Conservation (phyloP, 768 basidiomycete species). For the Serpula lacrymans region DNA sequence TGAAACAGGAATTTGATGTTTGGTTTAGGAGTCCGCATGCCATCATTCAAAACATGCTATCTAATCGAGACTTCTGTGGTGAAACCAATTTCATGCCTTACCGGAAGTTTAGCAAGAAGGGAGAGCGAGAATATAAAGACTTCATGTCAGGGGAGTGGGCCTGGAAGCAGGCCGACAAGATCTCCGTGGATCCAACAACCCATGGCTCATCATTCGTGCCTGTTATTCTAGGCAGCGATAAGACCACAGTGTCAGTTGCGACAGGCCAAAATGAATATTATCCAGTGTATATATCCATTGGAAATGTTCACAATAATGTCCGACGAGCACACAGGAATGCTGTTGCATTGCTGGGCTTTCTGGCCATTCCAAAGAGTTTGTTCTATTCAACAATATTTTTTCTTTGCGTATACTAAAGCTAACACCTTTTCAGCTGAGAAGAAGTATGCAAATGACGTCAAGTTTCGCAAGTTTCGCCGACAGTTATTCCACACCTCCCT, state of each 20-base stretch:
- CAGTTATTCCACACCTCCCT: conserved; percentile 28
- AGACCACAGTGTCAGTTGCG: conserved; percentile 39
- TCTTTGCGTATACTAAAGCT: conserved; percentile 5
- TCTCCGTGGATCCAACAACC: conserved; percentile 16
- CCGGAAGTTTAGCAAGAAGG: conserved; percentile 16
- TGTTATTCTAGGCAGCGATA: conserved; percentile 36
- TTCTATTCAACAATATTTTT: neutral
- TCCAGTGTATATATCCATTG: conserved; percentile 30
- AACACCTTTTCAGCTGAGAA: neutral
- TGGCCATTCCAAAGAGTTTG: conserved; percentile 28
- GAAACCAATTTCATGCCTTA: conserved; percentile 20
- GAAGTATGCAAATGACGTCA: conserved; percentile 8
- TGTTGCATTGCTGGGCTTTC: conserved; percentile 21
- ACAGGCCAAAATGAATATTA: conserved; percentile 39
- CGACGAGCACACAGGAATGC: conserved; percentile 17
- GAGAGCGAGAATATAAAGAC: conserved; percentile 21
- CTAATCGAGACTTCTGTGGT: conserved; percentile 17
- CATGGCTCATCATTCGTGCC: conserved; percentile 30
- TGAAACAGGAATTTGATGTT: conserved; percentile 17
- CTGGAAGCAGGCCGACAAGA: conserved; percentile 27
- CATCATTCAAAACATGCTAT: conserved; percentile 20
- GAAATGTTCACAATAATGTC: conserved; percentile 19
- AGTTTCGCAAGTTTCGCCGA: conserved; percentile 19
- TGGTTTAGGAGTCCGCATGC: conserved; percentile 13
- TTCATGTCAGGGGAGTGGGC: conserved; percentile 37